Evolutionary conservation across 1,284 basidiomycete genomes (phyloP).

Genomic region (Ceratorhiza oryzae-sativae): DNA sequence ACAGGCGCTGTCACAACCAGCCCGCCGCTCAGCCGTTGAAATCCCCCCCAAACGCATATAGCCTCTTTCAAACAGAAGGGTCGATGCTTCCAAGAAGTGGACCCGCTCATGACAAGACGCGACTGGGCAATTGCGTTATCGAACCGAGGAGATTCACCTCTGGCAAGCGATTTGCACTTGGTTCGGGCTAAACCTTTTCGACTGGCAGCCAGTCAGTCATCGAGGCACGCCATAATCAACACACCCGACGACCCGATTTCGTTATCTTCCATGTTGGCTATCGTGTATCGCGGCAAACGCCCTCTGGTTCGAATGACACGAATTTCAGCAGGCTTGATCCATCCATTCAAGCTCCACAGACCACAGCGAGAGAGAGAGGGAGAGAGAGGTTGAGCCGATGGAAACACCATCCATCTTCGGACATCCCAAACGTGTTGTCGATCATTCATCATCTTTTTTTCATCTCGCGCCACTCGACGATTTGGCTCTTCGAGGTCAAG

Average conservation of each 20-base stretch:
- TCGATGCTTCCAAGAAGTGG: background rate
- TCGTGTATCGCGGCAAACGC: conserved; percentile 11
- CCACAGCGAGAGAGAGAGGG: no score
- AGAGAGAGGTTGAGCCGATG: no score
- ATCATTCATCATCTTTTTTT: no score
- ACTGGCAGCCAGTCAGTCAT: background rate
- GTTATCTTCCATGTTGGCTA: conserved; percentile 7
- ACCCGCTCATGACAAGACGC: background rate
- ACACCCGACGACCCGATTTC: no score
- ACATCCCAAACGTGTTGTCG: conserved; percentile 7
- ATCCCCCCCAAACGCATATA: conserved; percentile 6
- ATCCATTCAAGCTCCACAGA: background rate
- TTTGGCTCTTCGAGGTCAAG: background rate
- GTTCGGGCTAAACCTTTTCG: conserved; percentile 5
- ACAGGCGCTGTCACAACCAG: background rate
- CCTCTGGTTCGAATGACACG: conserved; percentile 6
- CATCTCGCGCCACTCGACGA: conserved; percentile 34
- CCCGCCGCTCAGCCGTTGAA: background rate
- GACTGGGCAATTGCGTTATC: background rate
- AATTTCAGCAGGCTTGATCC: conserved; percentile 6
- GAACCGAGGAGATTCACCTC: background rate
- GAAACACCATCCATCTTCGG: background rate
- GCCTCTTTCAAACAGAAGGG: background rate
- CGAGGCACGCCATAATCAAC: background rate
- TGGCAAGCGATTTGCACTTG: background rate